These are phyloP conservation scores for Glebionis coronaria DNA, from an alignment of 129 eudicot genomes.

Conservation along the genomic window DNA sequence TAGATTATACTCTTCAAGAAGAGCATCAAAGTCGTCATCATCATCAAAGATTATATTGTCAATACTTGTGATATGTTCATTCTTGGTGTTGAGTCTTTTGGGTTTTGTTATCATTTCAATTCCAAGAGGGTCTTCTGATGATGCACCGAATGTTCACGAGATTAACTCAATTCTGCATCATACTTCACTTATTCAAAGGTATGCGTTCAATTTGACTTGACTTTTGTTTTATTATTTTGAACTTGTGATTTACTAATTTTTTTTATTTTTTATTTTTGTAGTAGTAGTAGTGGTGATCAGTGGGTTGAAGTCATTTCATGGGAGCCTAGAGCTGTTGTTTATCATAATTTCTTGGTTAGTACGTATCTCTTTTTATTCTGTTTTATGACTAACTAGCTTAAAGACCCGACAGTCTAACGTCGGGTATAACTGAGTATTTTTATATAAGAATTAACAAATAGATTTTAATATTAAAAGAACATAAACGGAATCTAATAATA, in stretches of 20 bases:
- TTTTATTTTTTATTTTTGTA: slow-evolving; percentile 15
- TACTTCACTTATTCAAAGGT: slow-evolving; percentile 40
- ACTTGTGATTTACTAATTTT: slow-evolving; percentile 6
- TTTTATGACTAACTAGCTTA: too few relatives aligned
- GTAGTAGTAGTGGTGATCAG: slow-evolving; percentile 48
- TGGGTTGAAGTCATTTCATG: slow-evolving; percentile 91
- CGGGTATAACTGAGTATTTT: too few relatives aligned
- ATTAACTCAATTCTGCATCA: slow-evolving; percentile 31
- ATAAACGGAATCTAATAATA: too few relatives aligned
- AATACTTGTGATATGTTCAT: slow-evolving; percentile 26
- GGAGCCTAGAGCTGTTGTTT: slow-evolving; percentile 88
- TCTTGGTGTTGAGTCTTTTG: slow-evolving; percentile 25
- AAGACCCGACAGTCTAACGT: too few relatives aligned
- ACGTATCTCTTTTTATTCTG: slow-evolving; percentile 6
- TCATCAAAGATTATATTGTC: slow-evolving; percentile 24
- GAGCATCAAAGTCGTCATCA: slow-evolving; percentile 31
- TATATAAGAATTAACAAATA: too few relatives aligned
- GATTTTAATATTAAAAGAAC: too few relatives aligned
- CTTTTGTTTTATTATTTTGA: slow-evolving; percentile 13
- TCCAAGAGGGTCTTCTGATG: slow-evolving; percentile 16
- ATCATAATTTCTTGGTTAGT: slow-evolving; percentile 77
- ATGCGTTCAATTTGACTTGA: background rate
- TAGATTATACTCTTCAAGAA: slow-evolving; percentile 18
- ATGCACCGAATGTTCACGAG: slow-evolving; percentile 25
- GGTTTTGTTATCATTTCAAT: slow-evolving; percentile 21